Evolutionary conservation across 805 yeast genomes (phyloP).

Genomic region (Candida quercuum): DNA sequence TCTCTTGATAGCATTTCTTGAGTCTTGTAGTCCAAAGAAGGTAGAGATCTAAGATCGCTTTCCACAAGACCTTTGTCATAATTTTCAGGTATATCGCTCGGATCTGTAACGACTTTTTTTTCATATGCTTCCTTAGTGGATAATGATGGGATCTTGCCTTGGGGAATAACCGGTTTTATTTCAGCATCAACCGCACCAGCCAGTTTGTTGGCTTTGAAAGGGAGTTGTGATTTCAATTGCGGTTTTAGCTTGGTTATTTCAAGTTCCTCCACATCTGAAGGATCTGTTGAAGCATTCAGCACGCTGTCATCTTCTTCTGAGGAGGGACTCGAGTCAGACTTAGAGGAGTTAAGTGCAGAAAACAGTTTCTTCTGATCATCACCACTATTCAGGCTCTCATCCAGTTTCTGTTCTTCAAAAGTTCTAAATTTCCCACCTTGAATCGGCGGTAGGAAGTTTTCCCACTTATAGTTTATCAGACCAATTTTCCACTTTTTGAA

Average conservation of each 20-base stretch:
- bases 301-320: constrained; percentile 1
- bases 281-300: constrained; percentile 9
- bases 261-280: constrained; percentile 15
- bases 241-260: constrained; percentile 2
- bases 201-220: constrained; percentile 8
- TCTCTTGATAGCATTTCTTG: constrained; percentile 51
- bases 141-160: constrained; percentile 35
- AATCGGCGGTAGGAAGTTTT: constrained; percentile 77
- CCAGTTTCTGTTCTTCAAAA: constrained; percentile 22
- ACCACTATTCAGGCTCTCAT: background rate
- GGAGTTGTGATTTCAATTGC: background rate
- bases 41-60: constrained; percentile 52
- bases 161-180: constrained; percentile 50
- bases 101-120: constrained; percentile 43
- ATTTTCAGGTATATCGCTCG: constrained; percentile 44
- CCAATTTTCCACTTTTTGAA: constrained; percentile 67
- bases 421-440: constrained; percentile 63
- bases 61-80: constrained; percentile 54
- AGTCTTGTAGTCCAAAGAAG: constrained; percentile 61
- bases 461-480: constrained; percentile 58
- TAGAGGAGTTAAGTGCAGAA: background rate
- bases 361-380: too few species aligned
- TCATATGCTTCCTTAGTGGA: constrained; percentile 27
- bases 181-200: constrained; percentile 38
- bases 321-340: background rate